A percentile compares a stretch with the other conserved stretches of the same genome.
Conservation (phyloP, 768 basidiomycete species). For the Phaeotremella fagi region DNA sequence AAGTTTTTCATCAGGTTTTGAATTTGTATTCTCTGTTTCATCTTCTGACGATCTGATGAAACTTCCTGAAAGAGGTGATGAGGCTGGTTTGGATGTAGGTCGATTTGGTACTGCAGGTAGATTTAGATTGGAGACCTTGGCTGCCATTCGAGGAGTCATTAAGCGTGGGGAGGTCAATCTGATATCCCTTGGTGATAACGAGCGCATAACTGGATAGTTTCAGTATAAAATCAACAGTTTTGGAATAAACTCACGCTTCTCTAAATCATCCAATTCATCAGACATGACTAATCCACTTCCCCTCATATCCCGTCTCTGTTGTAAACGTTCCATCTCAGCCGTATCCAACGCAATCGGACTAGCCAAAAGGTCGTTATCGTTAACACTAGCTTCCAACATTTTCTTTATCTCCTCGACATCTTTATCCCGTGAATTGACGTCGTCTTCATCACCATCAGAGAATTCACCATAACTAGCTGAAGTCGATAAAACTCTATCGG, state of each 20-base stretch:
- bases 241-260: constrained; percentile 39
- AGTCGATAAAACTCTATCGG: constrained; percentile 6
- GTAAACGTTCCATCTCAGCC: constrained; percentile 4
- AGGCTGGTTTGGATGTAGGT: constrained; percentile 2
- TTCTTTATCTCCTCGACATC: constrained; percentile 16
- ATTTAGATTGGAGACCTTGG: constrained; percentile 21
- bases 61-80: constrained; percentile 12
- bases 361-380: constrained; percentile 26
- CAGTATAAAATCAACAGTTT: too few species aligned
- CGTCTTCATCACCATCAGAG: constrained; percentile 1
- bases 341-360: constrained; percentile 36
- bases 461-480: constrained; percentile 10
- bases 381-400: constrained; percentile 1
- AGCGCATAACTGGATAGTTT: constrained; percentile 37
- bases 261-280: constrained; percentile 44
- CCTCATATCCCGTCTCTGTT: constrained; percentile 14
- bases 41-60: neutral
- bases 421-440: neutral
- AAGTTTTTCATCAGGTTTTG: neutral
- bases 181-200: constrained; percentile 44
- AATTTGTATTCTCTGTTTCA: neutral
- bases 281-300: constrained; percentile 46
- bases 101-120: constrained; percentile 8
- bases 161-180: constrained; percentile 37
- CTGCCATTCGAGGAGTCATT: constrained; percentile 35